Conservation (phyloP, 1,284 basidiomycete genomes). For the Leucoagaricus sp. region DNA sequence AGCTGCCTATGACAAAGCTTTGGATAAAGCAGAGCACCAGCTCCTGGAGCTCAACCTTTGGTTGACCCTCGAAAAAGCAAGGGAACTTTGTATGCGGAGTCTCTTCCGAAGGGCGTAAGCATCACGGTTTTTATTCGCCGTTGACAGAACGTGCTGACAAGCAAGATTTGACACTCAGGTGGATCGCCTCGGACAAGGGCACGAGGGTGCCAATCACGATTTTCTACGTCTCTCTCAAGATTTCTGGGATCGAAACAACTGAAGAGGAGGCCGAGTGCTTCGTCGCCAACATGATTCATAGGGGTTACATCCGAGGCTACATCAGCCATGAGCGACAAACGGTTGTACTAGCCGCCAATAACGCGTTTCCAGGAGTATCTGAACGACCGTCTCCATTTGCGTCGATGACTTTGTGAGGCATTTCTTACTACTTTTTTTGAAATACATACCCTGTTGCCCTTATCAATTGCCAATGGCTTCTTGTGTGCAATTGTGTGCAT, state of each 20-base stretch:
- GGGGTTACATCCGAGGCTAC: conserved; percentile 92
- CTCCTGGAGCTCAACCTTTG: conserved; percentile 85
- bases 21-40: conserved; percentile 66
- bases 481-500: too few relatives aligned
- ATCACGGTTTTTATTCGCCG: neutral
- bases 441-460: neutral
- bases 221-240: conserved; percentile 71
- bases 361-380: conserved; percentile 77
- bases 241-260: conserved; percentile 65
- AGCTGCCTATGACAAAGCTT: conserved; percentile 75
- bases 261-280: conserved; percentile 91
- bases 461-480: too few relatives aligned
- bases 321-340: conserved; percentile 95
- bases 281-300: conserved; percentile 92
- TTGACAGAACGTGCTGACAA: neutral
- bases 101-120: conserved; percentile 85
- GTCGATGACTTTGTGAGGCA: conserved; percentile 12
- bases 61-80: conserved; percentile 84
- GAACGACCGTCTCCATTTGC: conserved; percentile 62
- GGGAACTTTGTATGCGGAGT: conserved; percentile 85
- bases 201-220: conserved; percentile 77
- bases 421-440: neutral
- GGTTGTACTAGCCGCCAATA: conserved; percentile 83
- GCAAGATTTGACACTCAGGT: conserved; percentile 58
- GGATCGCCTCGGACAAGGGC: conserved; percentile 72